These are phyloP conservation scores for Fragilaria crotonensis DNA, from an alignment of 108 stramenopile species.

Conservation along the genomic window DNA sequence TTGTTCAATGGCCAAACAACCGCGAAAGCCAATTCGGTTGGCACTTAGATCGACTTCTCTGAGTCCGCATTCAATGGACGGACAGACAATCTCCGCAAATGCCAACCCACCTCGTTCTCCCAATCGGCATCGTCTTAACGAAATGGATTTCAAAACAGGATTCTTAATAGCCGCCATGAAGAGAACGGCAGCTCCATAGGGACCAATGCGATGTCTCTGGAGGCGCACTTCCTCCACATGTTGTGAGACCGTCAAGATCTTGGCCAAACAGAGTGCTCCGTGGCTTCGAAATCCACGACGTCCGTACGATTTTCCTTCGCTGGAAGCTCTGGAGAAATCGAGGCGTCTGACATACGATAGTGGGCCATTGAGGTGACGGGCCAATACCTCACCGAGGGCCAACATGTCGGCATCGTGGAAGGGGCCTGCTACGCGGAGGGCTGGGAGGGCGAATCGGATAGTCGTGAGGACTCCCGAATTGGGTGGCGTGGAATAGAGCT, in stretches of 20 bases:
- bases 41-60: constrained; percentile 52
- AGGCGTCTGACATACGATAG: constrained; percentile 48
- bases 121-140: constrained; percentile 60
- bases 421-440: constrained; percentile 50
- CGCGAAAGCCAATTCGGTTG: constrained; percentile 66
- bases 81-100: constrained; percentile 40
- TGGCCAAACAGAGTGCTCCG: constrained; percentile 67
- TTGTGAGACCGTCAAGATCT: constrained; percentile 38
- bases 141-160: constrained; percentile 29
- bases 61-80: constrained; percentile 17
- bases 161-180: constrained; percentile 55
- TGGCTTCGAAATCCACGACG: constrained; percentile 53
- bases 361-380: constrained; percentile 56
- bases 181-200: constrained; percentile 66
- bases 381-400: constrained; percentile 54
- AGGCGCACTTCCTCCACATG: constrained; percentile 60
- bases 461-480: constrained; percentile 67
- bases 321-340: constrained; percentile 53
- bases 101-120: constrained; percentile 68
- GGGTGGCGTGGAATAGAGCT: constrained; percentile 49
- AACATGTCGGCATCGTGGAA: constrained; percentile 84
- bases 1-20: constrained; percentile 45
- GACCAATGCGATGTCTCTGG: constrained; percentile 60
- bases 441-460: constrained; percentile 54
- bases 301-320: constrained; percentile 39